Conservation (phyloP, 768 basidiomycete species). For the Pleurotus salmoneostramineus region DNA sequence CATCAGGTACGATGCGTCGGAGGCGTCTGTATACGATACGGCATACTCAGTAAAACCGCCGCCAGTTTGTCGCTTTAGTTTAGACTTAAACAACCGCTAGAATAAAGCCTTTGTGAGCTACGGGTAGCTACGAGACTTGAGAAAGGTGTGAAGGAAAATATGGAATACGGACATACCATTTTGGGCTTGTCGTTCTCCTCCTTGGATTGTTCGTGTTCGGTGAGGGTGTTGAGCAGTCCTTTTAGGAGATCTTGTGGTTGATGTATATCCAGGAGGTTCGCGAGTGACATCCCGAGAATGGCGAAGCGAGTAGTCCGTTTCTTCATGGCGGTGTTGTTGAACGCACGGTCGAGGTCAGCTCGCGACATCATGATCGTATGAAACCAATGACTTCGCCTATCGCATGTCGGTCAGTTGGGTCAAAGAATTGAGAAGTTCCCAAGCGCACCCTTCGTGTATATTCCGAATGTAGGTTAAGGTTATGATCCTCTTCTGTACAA, state of each 20-base stretch:
- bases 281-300: slow-evolving; percentile 83
- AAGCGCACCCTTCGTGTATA: slow-evolving; percentile 79
- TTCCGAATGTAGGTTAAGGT: slow-evolving; percentile 83
- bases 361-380: slow-evolving; percentile 81
- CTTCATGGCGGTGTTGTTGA: slow-evolving; percentile 73
- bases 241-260: slow-evolving; percentile 79
- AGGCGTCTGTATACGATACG: slow-evolving; percentile 51
- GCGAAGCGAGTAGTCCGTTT: slow-evolving; percentile 85
- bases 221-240: slow-evolving; percentile 64
- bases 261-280: slow-evolving; percentile 75
- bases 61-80: slow-evolving; percentile 47
- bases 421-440: not conserved
- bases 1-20: slow-evolving; percentile 68
- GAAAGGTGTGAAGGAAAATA: not conserved
- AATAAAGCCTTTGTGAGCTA: not conserved
- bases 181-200: slow-evolving; percentile 72
- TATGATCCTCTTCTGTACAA: slow-evolving; percentile 80
- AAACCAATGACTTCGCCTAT: slow-evolving; percentile 81
- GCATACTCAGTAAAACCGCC: slow-evolving; percentile 58
- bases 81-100: slow-evolving; percentile 60
- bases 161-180: slow-evolving; percentile 43
- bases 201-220: slow-evolving; percentile 76
- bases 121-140: not conserved
- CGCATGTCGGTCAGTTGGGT: not conserved
- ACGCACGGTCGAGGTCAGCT: slow-evolving; percentile 68